Evolutionary conservation across 805 yeast species (phyloP), one percentile per base, ranked within the genome.

Genomic region (Yarrowia phangngaensis): DNA sequence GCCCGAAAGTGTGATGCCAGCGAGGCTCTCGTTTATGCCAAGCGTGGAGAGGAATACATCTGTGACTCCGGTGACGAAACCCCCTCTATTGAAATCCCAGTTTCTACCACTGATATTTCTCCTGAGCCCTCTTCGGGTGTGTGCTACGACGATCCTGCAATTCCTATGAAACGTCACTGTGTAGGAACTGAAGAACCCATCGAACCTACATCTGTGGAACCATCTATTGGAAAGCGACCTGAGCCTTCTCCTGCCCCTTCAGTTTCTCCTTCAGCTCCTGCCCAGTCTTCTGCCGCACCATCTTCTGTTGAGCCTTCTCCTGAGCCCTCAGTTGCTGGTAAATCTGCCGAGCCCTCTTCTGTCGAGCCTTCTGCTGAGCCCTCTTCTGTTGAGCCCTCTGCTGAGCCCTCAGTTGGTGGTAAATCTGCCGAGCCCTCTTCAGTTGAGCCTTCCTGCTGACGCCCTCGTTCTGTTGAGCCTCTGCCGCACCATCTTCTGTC

Each of bases 261-360:
- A n/a, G n/a, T n/a, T n/a, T 24, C 27, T 24, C 12, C 27, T 24
- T 24, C 27, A 9, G 27, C 12, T 24, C 11, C 9, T 9, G 9
- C 27, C 12, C 9, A 12, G 11, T 24, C 27, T 24, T 24, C 27
- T 24, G 27, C 12, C 11, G 27, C 27, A 9, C 12, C 27, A 9
- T 12, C 38, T 22, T 8, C 41, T 15, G 20, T 15, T 15, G 41
- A 35, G 41, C 30, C 30, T 17, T 14, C 41, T 15, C 29, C 41
- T 11, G 30, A 26, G 30, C 15, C 30, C 13, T 13, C 26, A 17
- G 15, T 28, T 23, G 20, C 29, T 5, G 19, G 27, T 24, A 12
- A 24, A 12, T 24, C 20, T 35, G 20, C 29, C 12, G 27, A 22
- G 29, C 15, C 40, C 8, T 33, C 38, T 33, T 13, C 41, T 15